Percentiles rank a stretch among this genome's conserved stretches.
phyloP scores from a whole-genome alignment of 2,329 filamentous ascomycete genomes.

The Colletotrichum destructivum region DNA sequence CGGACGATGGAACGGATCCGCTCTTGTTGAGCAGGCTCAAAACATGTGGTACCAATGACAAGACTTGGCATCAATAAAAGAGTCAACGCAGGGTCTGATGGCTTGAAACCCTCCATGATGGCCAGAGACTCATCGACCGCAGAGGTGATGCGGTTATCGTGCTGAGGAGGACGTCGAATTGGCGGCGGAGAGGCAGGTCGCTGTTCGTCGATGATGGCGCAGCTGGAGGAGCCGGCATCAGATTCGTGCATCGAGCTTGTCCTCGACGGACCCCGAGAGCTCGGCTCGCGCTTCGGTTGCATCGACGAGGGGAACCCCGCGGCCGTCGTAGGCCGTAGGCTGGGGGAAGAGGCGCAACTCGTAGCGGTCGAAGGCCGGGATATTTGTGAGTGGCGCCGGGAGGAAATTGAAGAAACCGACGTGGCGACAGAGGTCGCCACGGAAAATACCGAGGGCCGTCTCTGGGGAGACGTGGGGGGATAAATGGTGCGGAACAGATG shows the following conservation, averaged over 20 bases:
- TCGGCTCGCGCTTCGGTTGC: constrained; percentile 50
- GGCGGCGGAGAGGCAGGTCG: constrained; percentile 61
- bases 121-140: constrained; percentile 71
- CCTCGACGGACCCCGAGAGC: constrained; percentile 54
- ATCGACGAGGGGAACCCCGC: constrained; percentile 42
- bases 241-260: constrained; percentile 59
- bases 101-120: constrained; percentile 69
- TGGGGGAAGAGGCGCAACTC: constrained; percentile 55
- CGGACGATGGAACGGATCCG: constrained; percentile 65
- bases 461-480: constrained; percentile 58
- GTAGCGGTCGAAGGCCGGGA: constrained; percentile 44
- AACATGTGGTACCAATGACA: constrained; percentile 73
- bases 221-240: constrained; percentile 32
- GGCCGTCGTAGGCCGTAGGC: constrained; percentile 43
- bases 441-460: constrained; percentile 38
- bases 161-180: constrained; percentile 62
- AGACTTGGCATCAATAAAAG: constrained; percentile 73
- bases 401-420: constrained; percentile 41
- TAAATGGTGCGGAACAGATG: constrained; percentile 75
- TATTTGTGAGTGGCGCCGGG: constrained; percentile 42
- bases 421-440: constrained; percentile 42
- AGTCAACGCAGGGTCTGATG: constrained; percentile 72
- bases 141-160: constrained; percentile 66
- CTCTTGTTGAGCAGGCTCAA: constrained; percentile 66
- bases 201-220: constrained; percentile 31